Conservation (phyloP, 495 filamentous ascomycete species). For the Xylaria longipes region DNA sequence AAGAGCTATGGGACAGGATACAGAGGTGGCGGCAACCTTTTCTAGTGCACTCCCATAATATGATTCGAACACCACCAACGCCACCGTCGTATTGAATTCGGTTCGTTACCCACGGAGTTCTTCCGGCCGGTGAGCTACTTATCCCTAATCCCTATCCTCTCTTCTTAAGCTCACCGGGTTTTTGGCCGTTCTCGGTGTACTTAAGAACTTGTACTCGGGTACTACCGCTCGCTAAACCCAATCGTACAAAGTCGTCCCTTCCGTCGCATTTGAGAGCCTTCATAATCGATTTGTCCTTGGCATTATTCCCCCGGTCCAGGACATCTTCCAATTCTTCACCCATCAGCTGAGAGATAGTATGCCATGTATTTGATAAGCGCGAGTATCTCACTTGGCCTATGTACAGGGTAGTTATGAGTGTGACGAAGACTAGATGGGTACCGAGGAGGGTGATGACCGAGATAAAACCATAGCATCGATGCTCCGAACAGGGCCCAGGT, state of each 20-base stretch:
- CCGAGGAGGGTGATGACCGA: background rate
- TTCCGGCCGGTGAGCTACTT: too few relatives aligned
- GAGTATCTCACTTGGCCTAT: conserved; percentile 10
- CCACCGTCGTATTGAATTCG: too few relatives aligned
- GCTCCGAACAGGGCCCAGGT: conserved; percentile 1
- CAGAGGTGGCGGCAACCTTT: too few relatives aligned
- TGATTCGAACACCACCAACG: too few relatives aligned
- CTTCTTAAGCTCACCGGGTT: too few relatives aligned
- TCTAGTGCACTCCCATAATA: too few relatives aligned
- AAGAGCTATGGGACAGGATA: too few relatives aligned
- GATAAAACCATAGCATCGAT: conserved; percentile 10
- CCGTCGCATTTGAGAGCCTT: background rate
- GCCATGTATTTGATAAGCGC: conserved; percentile 16
- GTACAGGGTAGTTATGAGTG: conserved; percentile 1
- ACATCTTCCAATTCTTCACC: conserved; percentile 9
- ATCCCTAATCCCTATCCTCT: too few relatives aligned
- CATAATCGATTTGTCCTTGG: conserved; percentile 1
- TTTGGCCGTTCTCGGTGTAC: background rate
- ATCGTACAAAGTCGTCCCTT: conserved; percentile 8
- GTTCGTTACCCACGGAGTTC: too few relatives aligned
- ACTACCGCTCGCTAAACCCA: background rate
- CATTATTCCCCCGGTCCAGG: background rate
- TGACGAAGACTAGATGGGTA: background rate
- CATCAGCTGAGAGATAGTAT: conserved; percentile 12
- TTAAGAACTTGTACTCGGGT: conserved; percentile 5